These are phyloP conservation scores for Cladosporium sp. DNA, from an alignment of 2,329 filamentous ascomycete species.

Conservation along the genomic window DNA sequence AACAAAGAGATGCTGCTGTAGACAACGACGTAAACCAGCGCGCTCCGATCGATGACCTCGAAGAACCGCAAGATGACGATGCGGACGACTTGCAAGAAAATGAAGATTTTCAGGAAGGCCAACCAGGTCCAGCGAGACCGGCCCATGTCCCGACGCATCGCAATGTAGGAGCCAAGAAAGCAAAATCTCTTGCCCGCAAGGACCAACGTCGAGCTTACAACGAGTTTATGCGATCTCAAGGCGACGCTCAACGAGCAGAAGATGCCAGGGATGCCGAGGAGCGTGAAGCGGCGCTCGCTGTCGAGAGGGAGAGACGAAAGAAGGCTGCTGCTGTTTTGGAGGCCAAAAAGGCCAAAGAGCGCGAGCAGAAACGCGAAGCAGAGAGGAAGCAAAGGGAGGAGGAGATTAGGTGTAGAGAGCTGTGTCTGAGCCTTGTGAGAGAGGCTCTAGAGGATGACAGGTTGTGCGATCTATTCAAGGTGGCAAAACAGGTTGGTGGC, in stretches of 20 bases:
- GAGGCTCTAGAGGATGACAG: conserved; percentile 27
- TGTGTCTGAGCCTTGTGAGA: conserved; percentile 30
- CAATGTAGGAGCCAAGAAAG: conserved; percentile 47
- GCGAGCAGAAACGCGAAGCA: conserved; percentile 36
- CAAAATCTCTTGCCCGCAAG: conserved; percentile 43
- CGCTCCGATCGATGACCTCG: neutral
- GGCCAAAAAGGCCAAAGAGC: conserved; percentile 37
- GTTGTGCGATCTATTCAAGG: conserved; percentile 36
- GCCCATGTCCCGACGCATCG: conserved; percentile 16
- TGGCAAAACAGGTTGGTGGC: conserved; percentile 39
- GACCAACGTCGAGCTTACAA: conserved; percentile 44
- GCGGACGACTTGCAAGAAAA: conserved; percentile 1
- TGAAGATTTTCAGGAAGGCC: conserved; percentile 8
- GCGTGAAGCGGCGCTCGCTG: conserved; percentile 39
- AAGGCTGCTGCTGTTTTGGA: conserved; percentile 41
- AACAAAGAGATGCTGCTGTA: conserved; percentile 8
- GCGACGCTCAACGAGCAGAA: conserved; percentile 40
- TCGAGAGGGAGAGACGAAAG: conserved; percentile 39
- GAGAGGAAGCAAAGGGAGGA: conserved; percentile 36
- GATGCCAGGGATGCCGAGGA: conserved; percentile 43
- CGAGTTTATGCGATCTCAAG: conserved; percentile 47
- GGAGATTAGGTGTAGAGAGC: conserved; percentile 32
- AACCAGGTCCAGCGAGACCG: conserved; percentile 32
- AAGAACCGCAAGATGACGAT: conserved; percentile 13
- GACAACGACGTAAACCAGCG: conserved; percentile 4